phyloP scores from a whole-genome alignment of 148 eudicot genomes.

The Gaultheria prostrata region DNA sequence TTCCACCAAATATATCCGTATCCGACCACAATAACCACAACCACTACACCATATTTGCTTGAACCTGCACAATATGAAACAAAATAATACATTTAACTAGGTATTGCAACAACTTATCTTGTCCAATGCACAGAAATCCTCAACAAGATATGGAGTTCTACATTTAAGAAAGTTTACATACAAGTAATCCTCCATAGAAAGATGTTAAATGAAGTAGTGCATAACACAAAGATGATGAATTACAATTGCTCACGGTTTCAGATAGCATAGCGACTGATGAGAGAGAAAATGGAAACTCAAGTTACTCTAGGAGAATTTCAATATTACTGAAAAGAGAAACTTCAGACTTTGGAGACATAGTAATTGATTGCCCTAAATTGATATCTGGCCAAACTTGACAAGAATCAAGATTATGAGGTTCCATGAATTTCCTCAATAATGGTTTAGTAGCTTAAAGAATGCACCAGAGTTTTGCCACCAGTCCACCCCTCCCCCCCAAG shows the following conservation, averaged over 20 bases:
- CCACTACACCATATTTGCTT: constrained; percentile 54
- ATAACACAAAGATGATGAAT: neutral
- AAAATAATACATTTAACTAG: constrained; percentile 8
- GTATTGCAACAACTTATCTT: neutral
- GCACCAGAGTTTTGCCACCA: too few species aligned
- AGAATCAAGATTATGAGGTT: neutral
- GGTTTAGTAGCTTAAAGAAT: neutral
- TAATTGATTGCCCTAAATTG: neutral
- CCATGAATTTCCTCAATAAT: neutral
- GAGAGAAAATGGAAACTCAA: neutral
- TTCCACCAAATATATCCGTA: constrained; percentile 97
- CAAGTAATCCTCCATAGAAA: neutral
- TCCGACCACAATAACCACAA: constrained; percentile 63
- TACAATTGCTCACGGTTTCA: neutral
- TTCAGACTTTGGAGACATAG: neutral
- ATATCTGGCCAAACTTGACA: neutral
- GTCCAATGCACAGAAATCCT: neutral
- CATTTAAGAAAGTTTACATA: neutral
- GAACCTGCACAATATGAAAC: constrained; percentile 47
- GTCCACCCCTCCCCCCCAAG: neutral
- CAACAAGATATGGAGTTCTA: neutral
- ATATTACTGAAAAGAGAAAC: neutral
- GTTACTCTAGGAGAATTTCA: neutral
- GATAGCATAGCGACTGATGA: neutral
- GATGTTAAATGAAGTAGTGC: neutral